Percentiles rank a stretch among this genome's conserved stretches.
These are phyloP conservation scores for Spathaspora gorwiae DNA, from an alignment of 805 yeast genomes.

Conservation along the genomic window DNA sequence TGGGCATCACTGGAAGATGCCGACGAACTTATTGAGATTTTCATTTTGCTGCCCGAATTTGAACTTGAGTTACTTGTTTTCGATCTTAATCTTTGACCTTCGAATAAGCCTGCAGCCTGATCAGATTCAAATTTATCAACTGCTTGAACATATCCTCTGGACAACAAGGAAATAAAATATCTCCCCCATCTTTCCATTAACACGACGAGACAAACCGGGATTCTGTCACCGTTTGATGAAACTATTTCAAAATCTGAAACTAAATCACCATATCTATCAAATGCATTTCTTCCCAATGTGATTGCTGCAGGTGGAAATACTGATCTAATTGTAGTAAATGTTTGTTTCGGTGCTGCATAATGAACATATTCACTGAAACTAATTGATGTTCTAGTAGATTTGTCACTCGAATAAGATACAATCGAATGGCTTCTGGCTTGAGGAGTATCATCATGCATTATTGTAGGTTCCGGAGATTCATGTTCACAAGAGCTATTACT, in stretches of 20 bases:
- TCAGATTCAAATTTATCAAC: constrained; percentile 35
- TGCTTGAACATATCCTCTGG: constrained; percentile 63
- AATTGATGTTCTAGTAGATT: constrained; percentile 21
- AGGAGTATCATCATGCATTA: not conserved
- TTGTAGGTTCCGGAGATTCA: not conserved
- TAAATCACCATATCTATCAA: constrained; percentile 59
- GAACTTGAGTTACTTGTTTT: constrained; percentile 7
- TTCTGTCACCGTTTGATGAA: constrained; percentile 64
- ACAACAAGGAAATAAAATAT: constrained; percentile 56
- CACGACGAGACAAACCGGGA: constrained; percentile 56
- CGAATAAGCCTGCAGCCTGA: constrained; percentile 10
- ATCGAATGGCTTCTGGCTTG: constrained; percentile 15
- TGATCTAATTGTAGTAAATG: constrained; percentile 60
- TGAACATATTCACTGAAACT: constrained; percentile 68
- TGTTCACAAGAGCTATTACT: constrained; percentile 5
- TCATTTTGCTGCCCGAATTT: constrained; percentile 6
- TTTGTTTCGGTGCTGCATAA: constrained; percentile 68
- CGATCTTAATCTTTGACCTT: constrained; percentile 8
- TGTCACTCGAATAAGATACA: constrained; percentile 16
- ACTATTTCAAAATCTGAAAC: constrained; percentile 70
- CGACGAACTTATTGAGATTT: constrained; percentile 9
- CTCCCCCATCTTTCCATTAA: constrained; percentile 76
- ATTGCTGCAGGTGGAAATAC: constrained; percentile 76
- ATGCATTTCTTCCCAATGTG: constrained; percentile 70
- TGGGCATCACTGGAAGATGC: not conserved